Conservation (phyloP, 441 rosid species). For the California macrophylla region DNA sequence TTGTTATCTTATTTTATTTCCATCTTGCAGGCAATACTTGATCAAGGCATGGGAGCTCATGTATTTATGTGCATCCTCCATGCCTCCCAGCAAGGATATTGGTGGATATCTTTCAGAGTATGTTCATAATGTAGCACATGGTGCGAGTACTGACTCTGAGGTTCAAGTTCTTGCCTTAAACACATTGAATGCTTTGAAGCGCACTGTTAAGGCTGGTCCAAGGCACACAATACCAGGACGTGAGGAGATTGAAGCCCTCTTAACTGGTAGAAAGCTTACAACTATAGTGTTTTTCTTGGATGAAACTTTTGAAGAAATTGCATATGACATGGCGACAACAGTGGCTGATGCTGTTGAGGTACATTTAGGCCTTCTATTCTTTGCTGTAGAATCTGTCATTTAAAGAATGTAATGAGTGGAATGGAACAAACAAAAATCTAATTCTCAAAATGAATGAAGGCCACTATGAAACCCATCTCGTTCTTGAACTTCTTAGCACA, state of each 20-base stretch:
- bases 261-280: slow-evolving; percentile 76
- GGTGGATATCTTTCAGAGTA: slow-evolving; percentile 85
- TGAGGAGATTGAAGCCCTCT: slow-evolving; percentile 89
- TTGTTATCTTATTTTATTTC: slow-evolving; percentile 15
- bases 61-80: slow-evolving; percentile 88
- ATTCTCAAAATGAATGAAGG: background rate
- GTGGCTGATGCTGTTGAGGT: slow-evolving; percentile 98
- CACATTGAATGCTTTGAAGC: slow-evolving; percentile 78
- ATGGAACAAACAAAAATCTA: background rate
- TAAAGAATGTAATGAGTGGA: background rate
- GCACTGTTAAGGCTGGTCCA: slow-evolving; percentile 93
- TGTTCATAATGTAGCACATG: slow-evolving; percentile 70
- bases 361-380: slow-evolving; percentile 12
- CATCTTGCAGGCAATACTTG: slow-evolving; percentile 54
- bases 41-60: slow-evolving; percentile 93
- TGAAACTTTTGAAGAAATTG: slow-evolving; percentile 96
- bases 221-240: slow-evolving; percentile 81
- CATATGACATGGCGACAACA: slow-evolving; percentile 91
- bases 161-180: slow-evolving; percentile 67
- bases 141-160: slow-evolving; percentile 56
- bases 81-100: slow-evolving; percentile 98
- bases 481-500: background rate
- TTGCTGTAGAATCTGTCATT: background rate
- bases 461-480: background rate
- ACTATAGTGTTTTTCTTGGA: slow-evolving; percentile 91